Conservation (phyloP, 805 yeast genomes). For the Teunomyces aglyptinius region DNA sequence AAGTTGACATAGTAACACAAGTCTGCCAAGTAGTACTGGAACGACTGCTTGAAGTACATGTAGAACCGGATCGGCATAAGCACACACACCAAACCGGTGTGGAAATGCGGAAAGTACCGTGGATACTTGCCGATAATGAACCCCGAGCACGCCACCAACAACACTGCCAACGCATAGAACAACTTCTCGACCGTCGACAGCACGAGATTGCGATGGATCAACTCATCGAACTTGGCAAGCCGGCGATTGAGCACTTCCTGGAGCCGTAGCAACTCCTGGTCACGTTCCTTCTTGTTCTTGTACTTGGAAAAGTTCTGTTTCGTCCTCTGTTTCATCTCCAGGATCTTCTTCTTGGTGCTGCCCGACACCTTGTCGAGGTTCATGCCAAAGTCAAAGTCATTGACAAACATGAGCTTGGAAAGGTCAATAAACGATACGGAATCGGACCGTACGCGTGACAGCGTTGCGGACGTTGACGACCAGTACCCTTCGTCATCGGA, state of each 20-base stretch:
- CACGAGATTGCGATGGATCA: slow-evolving; percentile 32
- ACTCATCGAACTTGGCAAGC: slow-evolving; percentile 34
- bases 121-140: slow-evolving; percentile 77
- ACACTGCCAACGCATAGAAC: slow-evolving; percentile 73
- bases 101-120: slow-evolving; percentile 69
- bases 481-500: neutral
- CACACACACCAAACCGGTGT: slow-evolving; percentile 57
- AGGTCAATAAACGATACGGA: slow-evolving; percentile 34
- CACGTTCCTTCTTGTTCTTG: slow-evolving; percentile 14
- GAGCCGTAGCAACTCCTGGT: slow-evolving; percentile 24
- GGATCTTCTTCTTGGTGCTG: slow-evolving; percentile 34
- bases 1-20: slow-evolving; percentile 88
- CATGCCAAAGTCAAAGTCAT: slow-evolving; percentile 45
- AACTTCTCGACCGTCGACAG: slow-evolving; percentile 59
- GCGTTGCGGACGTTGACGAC: slow-evolving; percentile 2
- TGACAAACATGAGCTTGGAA: slow-evolving; percentile 34
- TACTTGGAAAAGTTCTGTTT: slow-evolving; percentile 29
- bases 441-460: slow-evolving; percentile 10
- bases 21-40: slow-evolving; percentile 88
- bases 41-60: slow-evolving; percentile 74
- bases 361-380: slow-evolving; percentile 35
- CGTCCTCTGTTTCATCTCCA: slow-evolving; percentile 35
- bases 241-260: slow-evolving; percentile 33
- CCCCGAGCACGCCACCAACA: slow-evolving; percentile 69
- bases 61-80: slow-evolving; percentile 84